Evolutionary conservation across 192 early-diverging fungal species (phyloP).

Genomic region (Mortierella claussenii): DNA sequence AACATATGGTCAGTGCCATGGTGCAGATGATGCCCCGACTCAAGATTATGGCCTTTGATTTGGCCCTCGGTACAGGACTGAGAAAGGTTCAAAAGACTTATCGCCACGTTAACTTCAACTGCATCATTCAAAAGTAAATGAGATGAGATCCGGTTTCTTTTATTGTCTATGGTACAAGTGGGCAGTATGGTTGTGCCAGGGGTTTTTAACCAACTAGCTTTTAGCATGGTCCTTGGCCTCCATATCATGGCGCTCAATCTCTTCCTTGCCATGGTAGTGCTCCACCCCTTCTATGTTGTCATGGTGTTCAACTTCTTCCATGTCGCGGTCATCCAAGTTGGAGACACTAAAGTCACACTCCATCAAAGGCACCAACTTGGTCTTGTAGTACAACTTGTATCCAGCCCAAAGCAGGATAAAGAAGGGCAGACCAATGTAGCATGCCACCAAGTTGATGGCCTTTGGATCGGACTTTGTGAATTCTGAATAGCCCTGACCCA

Average conservation of each 20-base stretch:
- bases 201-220: too few relatives aligned
- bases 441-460: slow-evolving; percentile 62
- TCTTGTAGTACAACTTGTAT: slow-evolving; percentile 71
- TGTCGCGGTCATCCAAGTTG: slow-evolving; percentile 39
- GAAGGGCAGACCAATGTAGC: slow-evolving; percentile 71
- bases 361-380: slow-evolving; percentile 2
- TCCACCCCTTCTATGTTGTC: too few relatives aligned
- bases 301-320: too few relatives aligned
- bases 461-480: slow-evolving; percentile 67
- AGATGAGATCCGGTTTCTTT: too few relatives aligned
- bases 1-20: slow-evolving; percentile 12
- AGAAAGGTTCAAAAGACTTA: not conserved
- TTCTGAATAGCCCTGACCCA: slow-evolving; percentile 71
- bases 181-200: too few relatives aligned
- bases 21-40: slow-evolving; percentile 21
- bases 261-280: too few relatives aligned
- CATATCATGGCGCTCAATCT: too few relatives aligned
- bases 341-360: slow-evolving; percentile 68
- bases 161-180: too few relatives aligned
- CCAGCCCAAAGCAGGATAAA: slow-evolving; percentile 68
- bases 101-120: slow-evolving; percentile 2
- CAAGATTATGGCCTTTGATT: slow-evolving; percentile 19
- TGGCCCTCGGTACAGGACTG: slow-evolving; percentile 1
- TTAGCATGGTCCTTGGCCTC: too few relatives aligned
- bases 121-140: not conserved